phyloP scores from a whole-genome alignment of 306 rosid species.

The Crotalaria pallida region DNA sequence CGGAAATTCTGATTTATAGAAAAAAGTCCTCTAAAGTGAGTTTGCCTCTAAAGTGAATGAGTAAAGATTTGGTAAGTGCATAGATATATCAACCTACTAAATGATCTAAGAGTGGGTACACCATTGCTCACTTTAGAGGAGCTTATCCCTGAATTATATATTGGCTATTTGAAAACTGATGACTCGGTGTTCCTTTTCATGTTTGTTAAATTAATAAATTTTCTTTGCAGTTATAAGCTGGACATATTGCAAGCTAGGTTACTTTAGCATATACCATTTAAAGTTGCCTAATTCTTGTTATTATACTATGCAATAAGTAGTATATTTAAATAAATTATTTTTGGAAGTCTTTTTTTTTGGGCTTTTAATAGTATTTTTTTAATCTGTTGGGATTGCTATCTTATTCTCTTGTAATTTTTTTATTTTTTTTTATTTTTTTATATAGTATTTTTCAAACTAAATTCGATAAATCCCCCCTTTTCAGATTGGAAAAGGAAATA shows the following conservation, averaged over 20 bases:
- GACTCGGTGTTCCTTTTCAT: slow-evolving; percentile 9
- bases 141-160: not conserved
- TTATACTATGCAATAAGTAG: not conserved
- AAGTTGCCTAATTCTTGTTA: slow-evolving; percentile 19
- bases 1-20: not conserved
- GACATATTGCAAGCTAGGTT: slow-evolving; percentile 16
- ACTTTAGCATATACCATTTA: not conserved
- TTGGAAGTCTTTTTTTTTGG: not conserved
- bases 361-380: not conserved
- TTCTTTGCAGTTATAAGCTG: not conserved
- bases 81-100: no score
- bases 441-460: not conserved
- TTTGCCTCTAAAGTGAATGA: no score
- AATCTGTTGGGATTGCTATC: not conserved
- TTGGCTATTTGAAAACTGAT: slow-evolving; percentile 11
- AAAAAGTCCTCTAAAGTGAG: no score
- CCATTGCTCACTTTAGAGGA: no score
- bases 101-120: no score
- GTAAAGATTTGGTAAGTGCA: no score
- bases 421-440: not conserved
- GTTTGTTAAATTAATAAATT: slow-evolving; percentile 16
- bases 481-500: slow-evolving; percentile 97
- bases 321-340: not conserved
- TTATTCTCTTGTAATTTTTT: not conserved
- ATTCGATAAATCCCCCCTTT: slow-evolving; percentile 7